Evolutionary conservation across 495 filamentous ascomycete species (phyloP).

Genomic region (Talaromyces nanjingensis): DNA sequence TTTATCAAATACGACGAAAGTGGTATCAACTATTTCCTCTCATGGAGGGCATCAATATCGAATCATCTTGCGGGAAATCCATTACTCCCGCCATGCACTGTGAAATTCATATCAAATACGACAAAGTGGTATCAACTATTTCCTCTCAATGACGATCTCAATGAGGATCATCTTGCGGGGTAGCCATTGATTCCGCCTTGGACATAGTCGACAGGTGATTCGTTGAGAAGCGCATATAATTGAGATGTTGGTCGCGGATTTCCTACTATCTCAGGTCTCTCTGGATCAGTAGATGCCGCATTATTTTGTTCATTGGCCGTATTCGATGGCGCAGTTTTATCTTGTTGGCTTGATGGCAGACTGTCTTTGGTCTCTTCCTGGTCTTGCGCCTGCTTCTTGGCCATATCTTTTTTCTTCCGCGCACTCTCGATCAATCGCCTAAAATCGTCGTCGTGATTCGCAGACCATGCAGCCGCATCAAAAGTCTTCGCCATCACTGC

Average conservation of each 20-base stretch:
- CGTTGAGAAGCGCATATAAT: not conserved
- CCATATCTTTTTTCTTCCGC: constrained; percentile 25
- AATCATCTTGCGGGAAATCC: not conserved
- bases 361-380: constrained; percentile 17
- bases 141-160: not conserved
- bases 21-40: not conserved
- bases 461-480: constrained; percentile 69
- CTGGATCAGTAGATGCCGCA: constrained; percentile 2
- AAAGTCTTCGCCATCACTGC: constrained; percentile 74
- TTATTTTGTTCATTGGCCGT: constrained; percentile 2
- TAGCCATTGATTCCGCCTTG: not conserved
- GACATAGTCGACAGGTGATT: too few relatives aligned
- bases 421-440: constrained; percentile 69
- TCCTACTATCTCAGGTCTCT: not conserved
- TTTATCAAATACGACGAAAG: not conserved
- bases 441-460: constrained; percentile 65
- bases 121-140: not conserved
- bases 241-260: not conserved
- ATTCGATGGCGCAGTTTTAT: not conserved
- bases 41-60: not conserved
- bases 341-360: not conserved
- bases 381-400: constrained; percentile 15
- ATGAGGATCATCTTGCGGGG: not conserved
- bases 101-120: not conserved
- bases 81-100: not conserved